Conservation (phyloP, 2,329 filamentous ascomycete genomes). For the Claviceps cyperi region DNA sequence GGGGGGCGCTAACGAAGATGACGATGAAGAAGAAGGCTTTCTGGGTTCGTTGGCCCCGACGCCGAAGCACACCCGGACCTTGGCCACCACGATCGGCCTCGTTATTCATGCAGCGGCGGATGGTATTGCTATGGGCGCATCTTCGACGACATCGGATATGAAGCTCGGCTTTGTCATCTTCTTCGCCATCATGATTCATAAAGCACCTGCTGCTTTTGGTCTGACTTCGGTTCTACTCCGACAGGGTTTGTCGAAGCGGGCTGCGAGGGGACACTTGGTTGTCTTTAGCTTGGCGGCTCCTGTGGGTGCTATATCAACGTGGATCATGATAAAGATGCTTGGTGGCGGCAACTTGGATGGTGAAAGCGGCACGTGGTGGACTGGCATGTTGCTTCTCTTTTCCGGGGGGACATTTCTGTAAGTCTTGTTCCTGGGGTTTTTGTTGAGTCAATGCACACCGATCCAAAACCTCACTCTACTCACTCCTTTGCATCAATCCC, state of each 20-base stretch:
- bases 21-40: slow-evolving; percentile 45
- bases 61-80: slow-evolving; percentile 43
- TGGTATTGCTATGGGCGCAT: slow-evolving; percentile 89
- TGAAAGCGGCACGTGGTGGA: slow-evolving; percentile 65
- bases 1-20: slow-evolving; percentile 31
- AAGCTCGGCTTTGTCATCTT: slow-evolving; percentile 85
- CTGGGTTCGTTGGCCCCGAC: slow-evolving; percentile 42
- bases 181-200: slow-evolving; percentile 92
- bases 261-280: slow-evolving; percentile 69
- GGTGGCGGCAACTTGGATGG: slow-evolving; percentile 46
- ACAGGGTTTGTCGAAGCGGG: slow-evolving; percentile 78
- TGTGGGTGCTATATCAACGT: slow-evolving; percentile 70
- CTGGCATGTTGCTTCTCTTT: slow-evolving; percentile 85
- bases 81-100: slow-evolving; percentile 84
- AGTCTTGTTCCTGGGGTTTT: slow-evolving; percentile 20
- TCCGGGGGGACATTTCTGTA: slow-evolving; percentile 91
- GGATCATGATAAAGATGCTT: slow-evolving; percentile 60
- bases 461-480: too few relatives aligned
- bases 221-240: slow-evolving; percentile 81
- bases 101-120: slow-evolving; percentile 93
- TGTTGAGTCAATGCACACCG: too few relatives aligned
- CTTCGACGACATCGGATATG: slow-evolving; percentile 57
- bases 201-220: slow-evolving; percentile 89
- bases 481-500: too few relatives aligned
- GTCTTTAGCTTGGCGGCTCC: slow-evolving; percentile 89